A percentile compares a stretch with the other conserved stretches of the same genome.
These are phyloP conservation scores for Paecilomyces dactylethromorphus DNA, from an alignment of 2,329 filamentous ascomycete species.

Conservation along the genomic window DNA sequence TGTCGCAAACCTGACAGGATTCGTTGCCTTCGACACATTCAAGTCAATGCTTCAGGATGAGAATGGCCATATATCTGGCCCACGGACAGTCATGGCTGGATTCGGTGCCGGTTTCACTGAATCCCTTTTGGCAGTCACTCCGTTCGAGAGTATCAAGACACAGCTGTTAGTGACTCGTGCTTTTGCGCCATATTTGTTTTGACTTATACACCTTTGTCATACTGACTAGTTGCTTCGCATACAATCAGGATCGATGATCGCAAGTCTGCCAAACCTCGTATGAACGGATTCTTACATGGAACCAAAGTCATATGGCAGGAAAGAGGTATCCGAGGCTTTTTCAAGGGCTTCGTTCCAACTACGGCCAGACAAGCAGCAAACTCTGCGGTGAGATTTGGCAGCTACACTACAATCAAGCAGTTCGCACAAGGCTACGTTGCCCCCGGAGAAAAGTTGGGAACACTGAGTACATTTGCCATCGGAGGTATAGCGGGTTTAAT, in stretches of 20 bases:
- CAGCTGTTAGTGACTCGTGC: conserved; percentile 56
- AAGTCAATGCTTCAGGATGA: conserved; percentile 75
- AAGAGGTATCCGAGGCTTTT: conserved; percentile 83
- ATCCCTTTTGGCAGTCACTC: conserved; percentile 86
- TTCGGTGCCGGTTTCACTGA: conserved; percentile 95
- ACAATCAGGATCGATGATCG: conserved; percentile 79
- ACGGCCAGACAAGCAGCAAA: conserved; percentile 94
- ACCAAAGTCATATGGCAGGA: conserved; percentile 81
- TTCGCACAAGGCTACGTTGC: conserved; percentile 86
- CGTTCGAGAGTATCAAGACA: conserved; percentile 97
- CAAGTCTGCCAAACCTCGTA: conserved; percentile 75
- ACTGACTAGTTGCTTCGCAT: background rate
- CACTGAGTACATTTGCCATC: conserved; percentile 80
- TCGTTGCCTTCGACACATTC: conserved; percentile 94
- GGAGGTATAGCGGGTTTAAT: conserved; percentile 84
- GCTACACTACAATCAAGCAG: conserved; percentile 86
- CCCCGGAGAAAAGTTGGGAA: conserved; percentile 89
- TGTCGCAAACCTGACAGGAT: conserved; percentile 47
- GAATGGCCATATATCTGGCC: conserved; percentile 82
- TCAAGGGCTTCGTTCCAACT: conserved; percentile 93
- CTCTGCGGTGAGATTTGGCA: conserved; percentile 82
- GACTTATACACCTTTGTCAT: background rate
- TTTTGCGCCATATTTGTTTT: background rate
- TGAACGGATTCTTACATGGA: conserved; percentile 89
- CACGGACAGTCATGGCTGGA: conserved; percentile 83